Base-by-base conservation (phyloP, 2,329 filamentous ascomycete genomes). In the Mariannaea sp. region DNA sequence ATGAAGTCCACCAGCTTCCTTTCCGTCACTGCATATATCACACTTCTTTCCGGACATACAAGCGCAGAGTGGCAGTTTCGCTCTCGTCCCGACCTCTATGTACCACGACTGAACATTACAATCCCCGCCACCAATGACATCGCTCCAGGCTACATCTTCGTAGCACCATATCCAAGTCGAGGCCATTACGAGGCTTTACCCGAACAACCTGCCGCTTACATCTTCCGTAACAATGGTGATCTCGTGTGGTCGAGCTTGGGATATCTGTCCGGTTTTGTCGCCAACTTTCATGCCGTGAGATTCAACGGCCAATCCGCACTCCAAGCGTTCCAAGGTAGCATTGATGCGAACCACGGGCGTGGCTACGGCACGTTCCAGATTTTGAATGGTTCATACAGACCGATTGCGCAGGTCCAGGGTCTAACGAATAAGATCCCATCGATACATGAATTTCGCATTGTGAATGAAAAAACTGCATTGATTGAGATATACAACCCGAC, bases 161-260 rank as follows among this genome's bases (percentile, higher is more conserved):
- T 78, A 9, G 70, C 68, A 19, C 71, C 72, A 4, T 71, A 70
- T 35, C 62, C 68, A 0, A 66, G 69, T 3, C 64, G 62, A 27
- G 64, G 61, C 27, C 67, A 68, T 27, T 69, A 65, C 45, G 67
- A 65, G 32, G 67, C 73, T 49, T 76, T 75, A 0, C 79, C 80
- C 2, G 71, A 73, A 17, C 80, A 83, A 62, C 72, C 79, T 1
- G 79, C 71, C 0, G 76, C 79, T 0, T 84, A 83, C 64, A 84
- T 84, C 57, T 77, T 81, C 55, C 74, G 74, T 13, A 74, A 80
- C 58, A 66, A 80, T 22, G 80, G 81, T 1, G 80, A 83, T 45
- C 71, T 84, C 0, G 71, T 84, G 17, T 84, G 81, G 81, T 83
- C 80, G 1, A 79, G 81, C 2, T 78, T 80, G 44, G 75, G 74